phyloP scores from a whole-genome alignment of 1,284 basidiomycete genomes.

The Cryptococcus sp. region DNA sequence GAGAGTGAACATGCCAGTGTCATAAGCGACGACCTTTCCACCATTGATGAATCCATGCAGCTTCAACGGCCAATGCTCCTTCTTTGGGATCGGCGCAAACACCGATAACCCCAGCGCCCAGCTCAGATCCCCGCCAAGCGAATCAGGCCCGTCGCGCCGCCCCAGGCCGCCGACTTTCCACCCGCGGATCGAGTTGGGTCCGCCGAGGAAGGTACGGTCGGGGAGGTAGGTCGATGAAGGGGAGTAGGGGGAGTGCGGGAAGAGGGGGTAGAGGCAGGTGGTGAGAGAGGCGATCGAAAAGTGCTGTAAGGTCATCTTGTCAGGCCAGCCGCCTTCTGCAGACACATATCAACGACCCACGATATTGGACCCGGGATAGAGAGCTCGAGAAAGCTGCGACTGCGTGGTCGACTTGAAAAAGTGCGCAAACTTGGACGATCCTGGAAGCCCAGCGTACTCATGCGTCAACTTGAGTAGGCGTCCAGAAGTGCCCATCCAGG shows the following conservation, averaged over 20 bases:
- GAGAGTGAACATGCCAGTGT: conserved; percentile 55
- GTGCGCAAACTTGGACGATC: conserved; percentile 60
- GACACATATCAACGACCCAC: conserved; percentile 35
- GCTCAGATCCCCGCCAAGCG: conserved; percentile 82
- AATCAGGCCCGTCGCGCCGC: conserved; percentile 70
- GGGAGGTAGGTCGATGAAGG: conserved; percentile 53
- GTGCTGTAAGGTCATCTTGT: conserved; percentile 21
- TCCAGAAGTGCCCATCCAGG: conserved; percentile 63
- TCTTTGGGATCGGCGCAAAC: conserved; percentile 72
- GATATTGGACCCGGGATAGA: conserved; percentile 50
- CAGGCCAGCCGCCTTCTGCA: background rate
- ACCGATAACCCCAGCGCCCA: conserved; percentile 81
- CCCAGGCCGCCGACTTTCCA: conserved; percentile 85
- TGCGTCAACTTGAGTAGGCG: conserved; percentile 62
- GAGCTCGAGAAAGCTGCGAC: conserved; percentile 61
- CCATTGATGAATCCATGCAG: conserved; percentile 80
- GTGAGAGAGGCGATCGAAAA: conserved; percentile 47
- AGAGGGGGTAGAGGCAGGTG: conserved; percentile 45
- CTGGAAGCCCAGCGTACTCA: conserved; percentile 71
- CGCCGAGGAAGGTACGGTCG: conserved; percentile 91
- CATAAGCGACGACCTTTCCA: conserved; percentile 70
- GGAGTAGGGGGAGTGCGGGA: conserved; percentile 4
- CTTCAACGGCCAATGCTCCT: conserved; percentile 84
- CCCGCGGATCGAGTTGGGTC: conserved; percentile 81
- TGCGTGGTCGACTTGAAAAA: conserved; percentile 70